Percentiles rank a stretch among this genome's conserved stretches.
Conservation (phyloP, 805 yeast genomes). For the Candida ortonii region DNA sequence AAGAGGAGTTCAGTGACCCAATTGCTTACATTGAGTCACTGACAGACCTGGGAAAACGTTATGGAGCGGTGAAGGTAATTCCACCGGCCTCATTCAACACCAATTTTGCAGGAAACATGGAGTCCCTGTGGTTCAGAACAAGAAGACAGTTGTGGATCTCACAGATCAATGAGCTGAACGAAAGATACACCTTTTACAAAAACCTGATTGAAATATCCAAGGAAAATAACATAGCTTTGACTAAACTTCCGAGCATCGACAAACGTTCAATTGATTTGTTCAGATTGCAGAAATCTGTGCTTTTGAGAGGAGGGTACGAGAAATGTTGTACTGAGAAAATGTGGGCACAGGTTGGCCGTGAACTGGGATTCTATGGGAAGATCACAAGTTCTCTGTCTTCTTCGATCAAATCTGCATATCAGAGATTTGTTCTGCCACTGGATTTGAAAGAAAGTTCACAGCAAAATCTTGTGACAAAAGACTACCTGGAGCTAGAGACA, state of each 20-base stretch:
- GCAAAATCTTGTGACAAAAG: conserved; percentile 1
- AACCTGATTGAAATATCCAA: conserved; percentile 40
- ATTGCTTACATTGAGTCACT: conserved; percentile 58
- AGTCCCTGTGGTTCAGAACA: conserved; percentile 50
- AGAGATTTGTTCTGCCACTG: conserved; percentile 37
- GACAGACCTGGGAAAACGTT: conserved; percentile 47
- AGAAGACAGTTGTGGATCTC: conserved; percentile 48
- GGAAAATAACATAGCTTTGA: conserved; percentile 27
- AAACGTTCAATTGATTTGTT: conserved; percentile 64
- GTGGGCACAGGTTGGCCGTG: conserved; percentile 85
- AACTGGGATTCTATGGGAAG: conserved; percentile 70
- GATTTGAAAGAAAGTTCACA: conserved; percentile 16
- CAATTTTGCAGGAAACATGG: conserved; percentile 39
- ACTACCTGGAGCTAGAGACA: conserved; percentile 1
- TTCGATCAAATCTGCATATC: conserved; percentile 59
- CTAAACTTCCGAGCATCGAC: conserved; percentile 63
- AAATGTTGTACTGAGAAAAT: conserved; percentile 60
- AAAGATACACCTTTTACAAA: conserved; percentile 46
- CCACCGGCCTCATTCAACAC: conserved; percentile 51
- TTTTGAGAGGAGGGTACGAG: conserved; percentile 62
- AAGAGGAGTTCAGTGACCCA: conserved; percentile 61
- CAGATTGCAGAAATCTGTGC: conserved; percentile 55
- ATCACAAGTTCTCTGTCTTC: conserved; percentile 71
- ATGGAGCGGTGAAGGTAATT: conserved; percentile 74
- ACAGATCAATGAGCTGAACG: conserved; percentile 39